Evolutionary conservation across 768 basidiomycete genomes (phyloP).

Genomic region (Filobasidium wieringae): DNA sequence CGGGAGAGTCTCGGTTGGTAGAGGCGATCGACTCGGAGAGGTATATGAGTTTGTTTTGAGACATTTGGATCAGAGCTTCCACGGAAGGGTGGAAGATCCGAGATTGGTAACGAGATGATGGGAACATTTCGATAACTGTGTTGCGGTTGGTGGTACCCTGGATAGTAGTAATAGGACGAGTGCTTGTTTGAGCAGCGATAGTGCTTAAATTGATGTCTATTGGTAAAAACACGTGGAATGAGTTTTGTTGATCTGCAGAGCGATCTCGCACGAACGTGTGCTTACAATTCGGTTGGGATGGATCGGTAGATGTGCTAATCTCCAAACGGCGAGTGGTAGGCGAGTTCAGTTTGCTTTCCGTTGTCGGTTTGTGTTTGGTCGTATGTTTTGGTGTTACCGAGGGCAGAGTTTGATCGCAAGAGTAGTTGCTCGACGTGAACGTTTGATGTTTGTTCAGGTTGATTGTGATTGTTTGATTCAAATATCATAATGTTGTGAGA

Average conservation of each 20-base stretch:
- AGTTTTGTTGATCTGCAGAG: neutral
- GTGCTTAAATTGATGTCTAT: neutral
- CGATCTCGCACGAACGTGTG: neutral
- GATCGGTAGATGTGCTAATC: neutral
- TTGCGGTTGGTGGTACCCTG: neutral
- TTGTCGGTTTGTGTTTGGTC: neutral
- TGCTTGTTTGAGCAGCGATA: neutral
- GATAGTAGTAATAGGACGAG: neutral
- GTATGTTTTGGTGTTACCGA: neutral
- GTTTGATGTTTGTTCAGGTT: neutral
- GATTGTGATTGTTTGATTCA: neutral
- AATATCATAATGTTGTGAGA: neutral
- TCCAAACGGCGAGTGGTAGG: neutral
- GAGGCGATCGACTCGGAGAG: neutral
- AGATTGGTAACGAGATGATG: neutral
- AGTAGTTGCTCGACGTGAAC: neutral
- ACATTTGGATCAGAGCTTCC: neutral
- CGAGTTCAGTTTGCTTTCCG: neutral
- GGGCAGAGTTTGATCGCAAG: neutral
- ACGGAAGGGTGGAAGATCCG: neutral
- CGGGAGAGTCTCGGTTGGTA: neutral
- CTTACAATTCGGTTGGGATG: neutral
- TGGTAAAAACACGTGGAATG: too few species aligned
- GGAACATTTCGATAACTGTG: neutral
- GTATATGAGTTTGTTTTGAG: neutral